These are phyloP conservation scores for Pseudocercospora ulei DNA, from an alignment of 2,329 filamentous ascomycete genomes.

Conservation along the genomic window DNA sequence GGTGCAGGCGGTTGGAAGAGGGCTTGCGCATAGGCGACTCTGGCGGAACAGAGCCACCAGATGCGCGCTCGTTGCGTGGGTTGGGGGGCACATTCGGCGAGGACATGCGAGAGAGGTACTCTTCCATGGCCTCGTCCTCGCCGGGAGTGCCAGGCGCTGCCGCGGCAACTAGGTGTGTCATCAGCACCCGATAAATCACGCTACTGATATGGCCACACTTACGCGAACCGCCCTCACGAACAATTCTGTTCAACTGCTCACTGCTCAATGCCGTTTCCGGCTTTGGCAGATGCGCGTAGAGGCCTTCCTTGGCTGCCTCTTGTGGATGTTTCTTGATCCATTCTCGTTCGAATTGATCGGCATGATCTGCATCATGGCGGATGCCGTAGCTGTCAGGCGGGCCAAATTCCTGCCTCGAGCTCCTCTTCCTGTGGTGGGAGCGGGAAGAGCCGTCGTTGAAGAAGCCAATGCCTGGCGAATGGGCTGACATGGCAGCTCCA, in stretches of 20 bases:
- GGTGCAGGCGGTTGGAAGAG: conserved; percentile 36
- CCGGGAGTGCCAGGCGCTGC: conserved; percentile 62
- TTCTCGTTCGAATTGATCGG: conserved; percentile 76
- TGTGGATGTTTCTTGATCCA: conserved; percentile 93
- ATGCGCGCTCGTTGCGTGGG: conserved; percentile 26
- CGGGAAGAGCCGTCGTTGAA: conserved; percentile 50
- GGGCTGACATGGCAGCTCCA: conserved; percentile 45
- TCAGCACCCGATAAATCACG: conserved; percentile 13
- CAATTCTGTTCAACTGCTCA: conserved; percentile 81
- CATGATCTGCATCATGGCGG: conserved; percentile 66
- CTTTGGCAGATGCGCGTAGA: conserved; percentile 52
- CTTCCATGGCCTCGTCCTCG: conserved; percentile 79
- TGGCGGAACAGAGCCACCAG: conserved; percentile 34
- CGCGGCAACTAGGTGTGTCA: conserved; percentile 12
- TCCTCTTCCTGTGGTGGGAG: conserved; percentile 56
- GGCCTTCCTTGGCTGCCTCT: conserved; percentile 66
- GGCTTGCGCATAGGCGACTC: conserved; percentile 40
- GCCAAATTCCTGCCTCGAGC: conserved; percentile 58
- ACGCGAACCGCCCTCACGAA: conserved; percentile 59
- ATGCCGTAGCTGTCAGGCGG: conserved; percentile 89
- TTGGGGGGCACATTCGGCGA: conserved; percentile 50
- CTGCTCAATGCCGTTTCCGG: conserved; percentile 79
- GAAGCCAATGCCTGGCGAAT: conserved; percentile 43
- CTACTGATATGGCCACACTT: conserved; percentile 5
- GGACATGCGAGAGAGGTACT: conserved; percentile 66